Evolutionary conservation across 768 basidiomycete genomes (phyloP).

Genomic region (Paxillus ammoniavirescens): DNA sequence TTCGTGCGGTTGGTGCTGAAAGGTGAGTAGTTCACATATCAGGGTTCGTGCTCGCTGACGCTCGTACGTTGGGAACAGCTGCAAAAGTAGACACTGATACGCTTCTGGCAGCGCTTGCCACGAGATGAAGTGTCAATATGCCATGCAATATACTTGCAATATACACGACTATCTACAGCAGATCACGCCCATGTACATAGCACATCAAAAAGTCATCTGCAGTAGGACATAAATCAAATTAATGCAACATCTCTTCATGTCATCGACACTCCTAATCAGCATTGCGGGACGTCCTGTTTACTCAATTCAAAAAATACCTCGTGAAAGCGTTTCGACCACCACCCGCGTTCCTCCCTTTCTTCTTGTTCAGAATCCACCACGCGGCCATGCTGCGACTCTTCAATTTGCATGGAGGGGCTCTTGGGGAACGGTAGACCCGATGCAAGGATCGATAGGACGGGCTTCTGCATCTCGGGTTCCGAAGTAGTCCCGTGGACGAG

Average conservation of each 20-base stretch:
- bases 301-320: conserved; percentile 59
- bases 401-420: conserved; percentile 66
- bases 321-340: conserved; percentile 71
- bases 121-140: conserved; percentile 20
- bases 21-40: conserved; percentile 41
- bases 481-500: conserved; percentile 27
- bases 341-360: conserved; percentile 69
- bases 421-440: conserved; percentile 62
- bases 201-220: too few relatives aligned
- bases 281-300: conserved; percentile 15
- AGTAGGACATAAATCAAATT: not conserved
- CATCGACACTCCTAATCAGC: not conserved
- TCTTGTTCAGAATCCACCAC: conserved; percentile 31
- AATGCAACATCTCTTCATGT: not conserved
- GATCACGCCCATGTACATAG: not conserved
- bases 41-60: not conserved
- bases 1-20: conserved; percentile 74
- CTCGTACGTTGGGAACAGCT: conserved; percentile 33
- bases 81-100: conserved; percentile 67
- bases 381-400: conserved; percentile 30
- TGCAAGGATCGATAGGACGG: conserved; percentile 39
- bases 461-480: conserved; percentile 30
- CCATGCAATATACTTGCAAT: not conserved
- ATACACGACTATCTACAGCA: conserved; percentile 7
- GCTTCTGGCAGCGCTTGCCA: conserved; percentile 55